Base-by-base conservation (phyloP, 345 rosid species). In the Eucalyptus microcorys region DNA sequence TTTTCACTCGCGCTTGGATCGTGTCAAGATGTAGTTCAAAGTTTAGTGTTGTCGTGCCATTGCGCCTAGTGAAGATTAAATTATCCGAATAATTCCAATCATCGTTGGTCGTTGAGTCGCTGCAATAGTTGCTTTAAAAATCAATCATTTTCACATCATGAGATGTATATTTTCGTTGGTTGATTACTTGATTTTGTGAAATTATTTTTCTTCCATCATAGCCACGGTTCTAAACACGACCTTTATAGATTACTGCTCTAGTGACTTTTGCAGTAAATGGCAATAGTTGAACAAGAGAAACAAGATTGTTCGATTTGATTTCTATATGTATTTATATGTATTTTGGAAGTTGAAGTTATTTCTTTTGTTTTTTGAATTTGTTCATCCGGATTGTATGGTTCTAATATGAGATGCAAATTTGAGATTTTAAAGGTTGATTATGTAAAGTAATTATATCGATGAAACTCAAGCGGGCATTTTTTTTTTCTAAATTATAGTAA, bases 151-250 rank as follows among this genome's bases (percentile, higher is more conserved):
- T 55, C 13, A 21, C 0, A 22, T 55, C 5, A 55, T 55, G 1
- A 55, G 0, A 52, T 19, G 10, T 52, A 19, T 2, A 19, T 19
- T 19, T 52, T 19, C 2, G 2, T 52, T 7, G 2, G 1, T 52
- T 21, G 5, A 52, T 52, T 52, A 3, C 57, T 3, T 52, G 1
- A 52, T 52, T 19, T 1, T 21, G 0, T 0, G 26, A 52, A 8
- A 52, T 52, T 52, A 52, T 52, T 24, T 24, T 10, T 55, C 5
- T 10, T 55, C 0, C 24, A 10, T 4, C 3, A 24, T 55, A 26
- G 13, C 12, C 61, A 55, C 1, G 1, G 0, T 55, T 24, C 13
- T 55, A 55, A 55, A 22, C 6, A 1, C 7, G 0, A 10, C 13
- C 1, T 2, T 55, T 24, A 55, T 7, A 9, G 1, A 22, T 24